Evolutionary conservation across 2,329 filamentous ascomycete species (phyloP).

Genomic region (Coniella vitis): DNA sequence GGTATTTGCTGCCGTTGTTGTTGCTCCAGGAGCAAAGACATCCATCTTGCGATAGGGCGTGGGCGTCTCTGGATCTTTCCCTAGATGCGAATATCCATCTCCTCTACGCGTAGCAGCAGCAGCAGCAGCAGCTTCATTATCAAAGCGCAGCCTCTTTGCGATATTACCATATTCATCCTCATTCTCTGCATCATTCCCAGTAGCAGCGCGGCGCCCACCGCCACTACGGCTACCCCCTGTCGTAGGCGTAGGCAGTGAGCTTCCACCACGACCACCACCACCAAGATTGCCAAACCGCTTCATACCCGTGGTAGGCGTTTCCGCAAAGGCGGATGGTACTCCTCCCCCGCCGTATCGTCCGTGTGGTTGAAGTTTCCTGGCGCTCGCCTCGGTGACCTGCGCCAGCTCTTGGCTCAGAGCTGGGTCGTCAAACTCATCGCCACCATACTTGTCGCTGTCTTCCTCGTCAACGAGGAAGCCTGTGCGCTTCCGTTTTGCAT

Average conservation of each 20-base stretch:
- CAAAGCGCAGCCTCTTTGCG: conserved; percentile 11
- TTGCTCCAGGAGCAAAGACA: background rate
- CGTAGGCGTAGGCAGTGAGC: conserved; percentile 25
- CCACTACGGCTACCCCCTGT: conserved; percentile 14
- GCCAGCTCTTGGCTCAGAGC: conserved; percentile 34
- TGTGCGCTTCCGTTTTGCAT: conserved; percentile 25
- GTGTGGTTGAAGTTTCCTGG: background rate
- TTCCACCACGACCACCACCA: conserved; percentile 11
- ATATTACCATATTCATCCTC: conserved; percentile 11
- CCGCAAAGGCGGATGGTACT: conserved; percentile 8
- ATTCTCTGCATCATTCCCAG: background rate
- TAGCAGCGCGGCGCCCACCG: too few species aligned
- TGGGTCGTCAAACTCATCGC: conserved; percentile 29
- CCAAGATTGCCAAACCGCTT: conserved; percentile 18
- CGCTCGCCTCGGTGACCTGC: conserved; percentile 29
- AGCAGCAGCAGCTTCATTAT: too few species aligned
- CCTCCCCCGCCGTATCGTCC: conserved; percentile 18
- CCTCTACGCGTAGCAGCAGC: background rate
- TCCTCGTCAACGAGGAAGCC: conserved; percentile 18
- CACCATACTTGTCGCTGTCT: conserved; percentile 20
- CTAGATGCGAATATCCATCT: background rate
- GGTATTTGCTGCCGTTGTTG: background rate
- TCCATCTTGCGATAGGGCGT: conserved; percentile 13
- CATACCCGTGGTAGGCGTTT: conserved; percentile 21
- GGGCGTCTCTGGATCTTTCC: conserved; percentile 5